Conservation (phyloP, 2,329 filamentous ascomycete species). For the Colletotrichum spinosum region DNA sequence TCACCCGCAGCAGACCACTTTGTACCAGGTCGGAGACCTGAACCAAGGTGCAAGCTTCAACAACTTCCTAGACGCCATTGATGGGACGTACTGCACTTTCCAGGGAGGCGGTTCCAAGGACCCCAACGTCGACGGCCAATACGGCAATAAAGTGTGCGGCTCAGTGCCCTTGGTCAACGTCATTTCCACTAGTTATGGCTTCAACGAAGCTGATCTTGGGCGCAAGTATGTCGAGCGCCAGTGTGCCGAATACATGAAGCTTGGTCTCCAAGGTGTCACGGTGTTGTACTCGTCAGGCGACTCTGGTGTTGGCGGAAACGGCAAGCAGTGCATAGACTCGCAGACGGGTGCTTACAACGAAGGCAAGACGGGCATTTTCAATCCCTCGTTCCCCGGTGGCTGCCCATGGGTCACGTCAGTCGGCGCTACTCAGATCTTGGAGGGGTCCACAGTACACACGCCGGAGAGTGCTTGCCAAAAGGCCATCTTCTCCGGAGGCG, state of each 20-base stretch:
- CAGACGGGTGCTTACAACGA: constrained; percentile 48
- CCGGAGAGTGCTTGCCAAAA: constrained; percentile 59
- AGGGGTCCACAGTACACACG: constrained; percentile 50
- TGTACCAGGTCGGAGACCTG: constrained; percentile 57
- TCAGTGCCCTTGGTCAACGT: constrained; percentile 59
- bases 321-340: constrained; percentile 49
- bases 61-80: constrained; percentile 58
- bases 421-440: constrained; percentile 60
- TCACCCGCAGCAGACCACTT: constrained; percentile 61
- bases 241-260: constrained; percentile 68
- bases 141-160: constrained; percentile 58
- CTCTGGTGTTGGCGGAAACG: constrained; percentile 57
- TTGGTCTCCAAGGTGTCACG: constrained; percentile 63
- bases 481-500: constrained; percentile 60
- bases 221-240: constrained; percentile 62
- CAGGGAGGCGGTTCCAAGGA: constrained; percentile 51
- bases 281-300: constrained; percentile 65
- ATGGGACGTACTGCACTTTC: constrained; percentile 57
- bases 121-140: constrained; percentile 52
- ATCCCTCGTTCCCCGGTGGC: constrained; percentile 57
- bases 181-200: constrained; percentile 65
- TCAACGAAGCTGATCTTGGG: constrained; percentile 63
- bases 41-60: constrained; percentile 54
- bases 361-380: constrained; percentile 50
- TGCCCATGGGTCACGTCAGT: constrained; percentile 65